Conservation (phyloP, 2,329 filamentous ascomycete species). For the Pseudogymnoascus sp. region DNA sequence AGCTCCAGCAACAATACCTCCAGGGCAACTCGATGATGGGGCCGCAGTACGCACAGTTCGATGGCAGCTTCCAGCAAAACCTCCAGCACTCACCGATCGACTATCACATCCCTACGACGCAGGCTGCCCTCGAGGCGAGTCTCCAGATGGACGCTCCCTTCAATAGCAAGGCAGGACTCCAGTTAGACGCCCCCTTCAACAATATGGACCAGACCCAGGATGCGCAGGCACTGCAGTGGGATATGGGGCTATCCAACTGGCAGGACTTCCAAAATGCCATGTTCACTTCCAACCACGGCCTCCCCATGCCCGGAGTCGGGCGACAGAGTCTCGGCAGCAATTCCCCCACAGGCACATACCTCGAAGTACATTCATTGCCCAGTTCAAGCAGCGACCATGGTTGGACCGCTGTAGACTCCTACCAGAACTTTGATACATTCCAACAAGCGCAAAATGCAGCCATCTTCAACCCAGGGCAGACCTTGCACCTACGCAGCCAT, state of each 20-base stretch:
- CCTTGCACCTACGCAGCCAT: conserved; percentile 75
- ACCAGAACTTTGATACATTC: conserved; percentile 62
- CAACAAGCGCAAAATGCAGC: conserved; percentile 49
- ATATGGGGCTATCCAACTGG: conserved; percentile 61
- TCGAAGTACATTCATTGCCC: conserved; percentile 76
- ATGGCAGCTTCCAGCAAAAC: conserved; percentile 23
- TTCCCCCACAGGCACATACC: conserved; percentile 69
- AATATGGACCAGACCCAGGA: conserved; percentile 46
- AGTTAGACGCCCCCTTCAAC: conserved; percentile 55
- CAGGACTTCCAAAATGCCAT: conserved; percentile 70
- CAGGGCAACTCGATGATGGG: conserved; percentile 27
- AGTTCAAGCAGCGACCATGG: conserved; percentile 78
- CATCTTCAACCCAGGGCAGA: conserved; percentile 89
- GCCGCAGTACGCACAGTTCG: conserved; percentile 25
- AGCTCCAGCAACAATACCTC: conserved; percentile 25
- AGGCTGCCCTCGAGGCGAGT: conserved; percentile 52
- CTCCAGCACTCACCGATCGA: conserved; percentile 28
- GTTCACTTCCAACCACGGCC: conserved; percentile 39
- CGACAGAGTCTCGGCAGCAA: conserved; percentile 46
- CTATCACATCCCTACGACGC: conserved; percentile 42
- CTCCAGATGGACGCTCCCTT: conserved; percentile 57
- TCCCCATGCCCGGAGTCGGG: conserved; percentile 35
- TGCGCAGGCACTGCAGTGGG: conserved; percentile 50
- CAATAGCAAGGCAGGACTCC: conserved; percentile 36
- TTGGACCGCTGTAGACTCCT: conserved; percentile 70